phyloP scores from a whole-genome alignment of 106 monocot species.

The Iris macrosiphon region DNA sequence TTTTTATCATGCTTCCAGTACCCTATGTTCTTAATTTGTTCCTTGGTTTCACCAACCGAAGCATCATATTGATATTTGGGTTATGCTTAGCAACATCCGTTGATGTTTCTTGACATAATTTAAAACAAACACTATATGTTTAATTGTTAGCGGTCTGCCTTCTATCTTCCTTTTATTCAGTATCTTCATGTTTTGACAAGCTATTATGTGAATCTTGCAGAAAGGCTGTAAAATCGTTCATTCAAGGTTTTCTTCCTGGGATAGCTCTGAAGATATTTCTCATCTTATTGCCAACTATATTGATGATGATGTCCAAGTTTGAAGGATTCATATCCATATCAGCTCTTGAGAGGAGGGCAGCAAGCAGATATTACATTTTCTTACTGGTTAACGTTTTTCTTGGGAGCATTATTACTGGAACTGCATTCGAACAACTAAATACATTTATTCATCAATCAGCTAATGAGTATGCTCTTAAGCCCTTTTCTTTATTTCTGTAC shows the following conservation, averaged over 20 bases:
- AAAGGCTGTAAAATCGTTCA: constrained; percentile 65
- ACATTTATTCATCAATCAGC: constrained; percentile 66
- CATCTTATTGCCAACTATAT: constrained; percentile 73
- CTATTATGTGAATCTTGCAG: constrained; percentile 21
- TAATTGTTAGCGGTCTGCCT: too few relatives aligned
- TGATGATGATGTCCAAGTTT: constrained; percentile 94
- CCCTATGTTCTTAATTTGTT: too few relatives aligned
- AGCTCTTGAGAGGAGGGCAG: constrained; percentile 73
- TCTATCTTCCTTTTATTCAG: too few relatives aligned
- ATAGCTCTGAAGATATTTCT: constrained; percentile 94
- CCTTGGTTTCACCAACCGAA: too few relatives aligned
- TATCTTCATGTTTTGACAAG: neutral
- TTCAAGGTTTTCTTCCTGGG: constrained; percentile 96
- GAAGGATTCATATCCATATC: constrained; percentile 67
- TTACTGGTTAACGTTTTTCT: constrained; percentile 84
- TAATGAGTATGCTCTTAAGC: constrained; percentile 44
- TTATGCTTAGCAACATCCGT: too few relatives aligned
- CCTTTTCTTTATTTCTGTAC: too few relatives aligned
- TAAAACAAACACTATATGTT: too few relatives aligned
- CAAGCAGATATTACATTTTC: constrained; percentile 81
- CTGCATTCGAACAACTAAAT: constrained; percentile 78
- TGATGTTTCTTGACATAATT: too few relatives aligned
- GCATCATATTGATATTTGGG: too few relatives aligned
- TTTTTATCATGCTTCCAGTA: too few relatives aligned
- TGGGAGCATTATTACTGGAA: constrained; percentile 68